Evolutionary conservation across 495 filamentous ascomycete species (phyloP), one percentile per base, ranked within the genome.

Genomic region (Lepidopterella palustris): DNA sequence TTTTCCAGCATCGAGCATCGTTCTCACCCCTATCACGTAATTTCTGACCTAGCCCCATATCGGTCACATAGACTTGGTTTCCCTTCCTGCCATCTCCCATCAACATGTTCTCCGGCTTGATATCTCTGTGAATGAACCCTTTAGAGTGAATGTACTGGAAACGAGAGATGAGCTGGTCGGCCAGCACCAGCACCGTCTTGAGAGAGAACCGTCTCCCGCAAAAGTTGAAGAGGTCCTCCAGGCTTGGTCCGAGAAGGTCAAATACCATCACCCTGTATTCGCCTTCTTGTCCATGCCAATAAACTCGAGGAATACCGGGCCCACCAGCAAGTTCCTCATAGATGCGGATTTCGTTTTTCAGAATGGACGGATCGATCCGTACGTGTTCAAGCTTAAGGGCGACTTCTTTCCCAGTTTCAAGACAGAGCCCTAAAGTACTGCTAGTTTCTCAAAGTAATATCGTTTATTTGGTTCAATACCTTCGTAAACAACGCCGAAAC

Each of bases 21-120:
- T 59, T 45, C 2, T 20, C 11, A 52, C 29, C 48, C 13, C 18
- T 47, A 18, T 5, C 20, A 47, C 42, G 42, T 8, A 5, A 47
- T 29, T 60, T 49, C 32, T 55, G 54, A 21, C 49, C 49, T 11
- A 60, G 25, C 3, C 58, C 58, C 18, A 60, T 55, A 40, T 60
- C 58, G 8, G 58, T 60, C 13, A 65, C 45, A 57, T 62, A 65
- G 4, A 68, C 56, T 6, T 42, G 45, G 32, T 65, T 65, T 45
- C 59, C 55, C 51, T 62, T 18, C 20, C 24, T 59, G 11, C 65
- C 62, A 25, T 18, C 49, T 32, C 62, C 62, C 58, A 65, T 65
- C 21, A 68, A 57, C 35, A 68, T 52, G 31, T 68, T 65, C 27
- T 64, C 61, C 27, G 58, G 58, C 28, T 65, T 65, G 49, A 65